phyloP scores from a whole-genome alignment of 768 basidiomycete genomes.

The Mycena epipterygia region DNA sequence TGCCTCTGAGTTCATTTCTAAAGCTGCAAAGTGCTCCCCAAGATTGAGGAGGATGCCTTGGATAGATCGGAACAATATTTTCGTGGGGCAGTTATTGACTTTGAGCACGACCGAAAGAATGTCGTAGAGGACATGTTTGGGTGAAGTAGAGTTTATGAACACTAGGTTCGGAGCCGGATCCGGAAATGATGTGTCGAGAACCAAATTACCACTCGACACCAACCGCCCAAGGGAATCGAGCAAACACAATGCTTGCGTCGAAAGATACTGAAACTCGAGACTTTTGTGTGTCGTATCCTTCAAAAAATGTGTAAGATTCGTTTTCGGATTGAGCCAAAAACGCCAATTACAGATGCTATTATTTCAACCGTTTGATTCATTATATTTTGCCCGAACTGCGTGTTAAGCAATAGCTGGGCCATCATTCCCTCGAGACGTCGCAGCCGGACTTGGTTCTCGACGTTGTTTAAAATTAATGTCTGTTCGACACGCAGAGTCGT shows the following conservation, averaged over 20 bases:
- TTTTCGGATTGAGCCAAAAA: no score
- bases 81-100: neutral
- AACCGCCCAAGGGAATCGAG: neutral
- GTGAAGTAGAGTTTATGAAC: neutral
- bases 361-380: constrained; percentile 1
- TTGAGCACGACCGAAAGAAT: neutral
- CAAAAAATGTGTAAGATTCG: neutral
- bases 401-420: neutral
- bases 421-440: neutral
- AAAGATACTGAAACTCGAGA: neutral
- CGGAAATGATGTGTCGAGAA: neutral
- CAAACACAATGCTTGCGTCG: neutral
- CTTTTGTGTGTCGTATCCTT: neutral
- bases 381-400: neutral
- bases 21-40: neutral
- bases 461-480: no score
- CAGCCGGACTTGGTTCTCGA: neutral
- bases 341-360: constrained; percentile 8
- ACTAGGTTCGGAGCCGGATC: no score
- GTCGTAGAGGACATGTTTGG: neutral
- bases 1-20: neutral
- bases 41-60: neutral
- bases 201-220: neutral
- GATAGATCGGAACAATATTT: neutral
- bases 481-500: no score